Conservation (phyloP, 371 early-diverging fungal genomes). For the Mucor plumbeus region DNA sequence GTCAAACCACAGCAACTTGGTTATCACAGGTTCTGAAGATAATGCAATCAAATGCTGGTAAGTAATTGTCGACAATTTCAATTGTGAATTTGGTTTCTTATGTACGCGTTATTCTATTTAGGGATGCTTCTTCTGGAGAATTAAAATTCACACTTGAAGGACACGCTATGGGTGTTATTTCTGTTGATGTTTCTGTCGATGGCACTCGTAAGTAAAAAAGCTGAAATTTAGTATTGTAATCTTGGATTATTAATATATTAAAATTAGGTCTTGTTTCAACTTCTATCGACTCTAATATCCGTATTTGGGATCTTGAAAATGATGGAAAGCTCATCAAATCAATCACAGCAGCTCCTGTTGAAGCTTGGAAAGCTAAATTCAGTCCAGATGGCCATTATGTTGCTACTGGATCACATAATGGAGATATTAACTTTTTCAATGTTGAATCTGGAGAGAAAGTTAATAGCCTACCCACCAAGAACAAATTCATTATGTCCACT, state of each 20-base stretch:
- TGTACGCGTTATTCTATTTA: constrained; percentile 30
- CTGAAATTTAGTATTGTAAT: neutral
- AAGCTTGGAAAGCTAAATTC: constrained; percentile 79
- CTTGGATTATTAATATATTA: neutral
- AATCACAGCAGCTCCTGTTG: constrained; percentile 71
- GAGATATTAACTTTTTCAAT: constrained; percentile 72
- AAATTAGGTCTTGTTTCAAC: constrained; percentile 68
- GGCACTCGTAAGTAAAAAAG: constrained; percentile 62
- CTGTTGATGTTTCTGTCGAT: constrained; percentile 68
- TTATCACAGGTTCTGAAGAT: constrained; percentile 82
- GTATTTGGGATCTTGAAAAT: constrained; percentile 76
- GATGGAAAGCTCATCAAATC: constrained; percentile 50
- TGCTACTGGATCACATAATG: constrained; percentile 78
- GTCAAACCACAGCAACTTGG: constrained; percentile 64
- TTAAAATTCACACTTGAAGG: constrained; percentile 66
- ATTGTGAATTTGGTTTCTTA: neutral
- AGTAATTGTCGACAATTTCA: neutral
- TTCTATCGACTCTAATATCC: constrained; percentile 81
- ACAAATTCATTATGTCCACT: constrained; percentile 77
- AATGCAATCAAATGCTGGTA: constrained; percentile 82
- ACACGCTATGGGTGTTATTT: constrained; percentile 80
- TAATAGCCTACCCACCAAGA: constrained; percentile 66
- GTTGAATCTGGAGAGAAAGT: constrained; percentile 70
- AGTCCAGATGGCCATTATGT: constrained; percentile 75
- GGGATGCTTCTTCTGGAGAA: constrained; percentile 72